Percentiles rank a stretch among this genome's conserved stretches.
Conservation (phyloP, 1,284 basidiomycete species). For the Cyathus olla region DNA sequence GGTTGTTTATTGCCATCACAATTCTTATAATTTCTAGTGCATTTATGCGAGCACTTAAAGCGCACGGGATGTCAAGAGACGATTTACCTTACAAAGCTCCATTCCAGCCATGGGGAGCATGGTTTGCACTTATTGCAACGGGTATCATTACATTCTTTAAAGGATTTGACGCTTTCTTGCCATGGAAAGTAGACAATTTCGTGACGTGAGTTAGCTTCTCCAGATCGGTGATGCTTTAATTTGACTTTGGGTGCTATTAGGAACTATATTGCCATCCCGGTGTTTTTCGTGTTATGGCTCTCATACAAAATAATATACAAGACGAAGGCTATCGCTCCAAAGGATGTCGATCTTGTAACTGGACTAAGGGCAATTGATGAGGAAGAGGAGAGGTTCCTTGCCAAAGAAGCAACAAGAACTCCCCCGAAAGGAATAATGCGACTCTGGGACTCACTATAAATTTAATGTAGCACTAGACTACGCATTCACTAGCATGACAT, state of each 20-base stretch:
- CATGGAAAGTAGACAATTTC: slow-evolving; percentile 70
- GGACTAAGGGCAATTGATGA: slow-evolving; percentile 76
- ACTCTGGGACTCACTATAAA: slow-evolving; percentile 58
- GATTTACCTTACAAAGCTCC: slow-evolving; percentile 78
- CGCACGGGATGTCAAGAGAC: slow-evolving; percentile 73
- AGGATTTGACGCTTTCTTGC: slow-evolving; percentile 77
- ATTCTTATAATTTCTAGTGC: slow-evolving; percentile 40
- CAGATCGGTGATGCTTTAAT: background rate
- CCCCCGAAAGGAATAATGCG: slow-evolving; percentile 46
- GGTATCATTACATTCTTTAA: slow-evolving; percentile 75
- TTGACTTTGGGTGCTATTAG: slow-evolving; percentile 28
- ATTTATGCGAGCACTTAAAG: slow-evolving; percentile 79
- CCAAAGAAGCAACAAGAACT: slow-evolving; percentile 51
- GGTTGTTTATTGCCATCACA: background rate
- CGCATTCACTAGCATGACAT: too few relatives aligned
- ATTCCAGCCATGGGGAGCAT: slow-evolving; percentile 72
- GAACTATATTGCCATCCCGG: slow-evolving; percentile 63
- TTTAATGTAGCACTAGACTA: background rate
- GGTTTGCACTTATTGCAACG: slow-evolving; percentile 71
- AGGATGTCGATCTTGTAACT: slow-evolving; percentile 72
- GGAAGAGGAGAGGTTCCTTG: slow-evolving; percentile 63
- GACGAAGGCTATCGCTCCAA: slow-evolving; percentile 60
- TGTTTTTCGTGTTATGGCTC: slow-evolving; percentile 67
- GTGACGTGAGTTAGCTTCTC: slow-evolving; percentile 58
- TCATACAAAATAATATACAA: slow-evolving; percentile 69